Conservation (phyloP, 805 yeast species). For the Candida qinlingensis region DNA sequence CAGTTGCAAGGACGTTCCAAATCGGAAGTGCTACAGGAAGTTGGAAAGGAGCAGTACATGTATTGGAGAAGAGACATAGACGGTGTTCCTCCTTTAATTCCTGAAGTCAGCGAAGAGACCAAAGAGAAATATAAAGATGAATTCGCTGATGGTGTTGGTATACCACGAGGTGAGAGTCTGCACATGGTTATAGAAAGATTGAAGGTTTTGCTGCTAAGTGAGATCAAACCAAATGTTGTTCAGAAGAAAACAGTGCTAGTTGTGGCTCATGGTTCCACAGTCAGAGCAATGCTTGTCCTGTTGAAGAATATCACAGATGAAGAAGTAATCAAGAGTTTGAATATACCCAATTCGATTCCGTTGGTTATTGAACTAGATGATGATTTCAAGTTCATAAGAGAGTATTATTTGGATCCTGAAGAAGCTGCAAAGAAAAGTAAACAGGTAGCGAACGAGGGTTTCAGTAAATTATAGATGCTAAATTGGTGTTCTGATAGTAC, state of each 20-base stretch:
- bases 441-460: constrained; percentile 75
- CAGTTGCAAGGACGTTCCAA: constrained; percentile 75
- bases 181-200: constrained; percentile 65
- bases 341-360: constrained; percentile 83
- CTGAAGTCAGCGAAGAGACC: constrained; percentile 32
- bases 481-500: too few relatives aligned
- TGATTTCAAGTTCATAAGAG: constrained; percentile 42
- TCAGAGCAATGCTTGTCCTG: constrained; percentile 68
- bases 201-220: constrained; percentile 50
- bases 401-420: constrained; percentile 75
- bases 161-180: constrained; percentile 73
- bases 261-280: constrained; percentile 81
- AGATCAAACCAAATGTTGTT: constrained; percentile 43
- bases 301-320: constrained; percentile 60
- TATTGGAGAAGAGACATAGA: constrained; percentile 73
- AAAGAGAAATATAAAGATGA: constrained; percentile 31
- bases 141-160: constrained; percentile 24
- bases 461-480: constrained; percentile 10
- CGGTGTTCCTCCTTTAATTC: constrained; percentile 58
- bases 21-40: constrained; percentile 54
- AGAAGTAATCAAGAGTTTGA: constrained; percentile 64
- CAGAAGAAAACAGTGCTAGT: constrained; percentile 54
- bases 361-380: constrained; percentile 60
- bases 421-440: constrained; percentile 75
- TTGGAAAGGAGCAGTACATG: constrained; percentile 72